Base-by-base conservation (phyloP, 495 filamentous ascomycete genomes). In the Lepraria neglecta region DNA sequence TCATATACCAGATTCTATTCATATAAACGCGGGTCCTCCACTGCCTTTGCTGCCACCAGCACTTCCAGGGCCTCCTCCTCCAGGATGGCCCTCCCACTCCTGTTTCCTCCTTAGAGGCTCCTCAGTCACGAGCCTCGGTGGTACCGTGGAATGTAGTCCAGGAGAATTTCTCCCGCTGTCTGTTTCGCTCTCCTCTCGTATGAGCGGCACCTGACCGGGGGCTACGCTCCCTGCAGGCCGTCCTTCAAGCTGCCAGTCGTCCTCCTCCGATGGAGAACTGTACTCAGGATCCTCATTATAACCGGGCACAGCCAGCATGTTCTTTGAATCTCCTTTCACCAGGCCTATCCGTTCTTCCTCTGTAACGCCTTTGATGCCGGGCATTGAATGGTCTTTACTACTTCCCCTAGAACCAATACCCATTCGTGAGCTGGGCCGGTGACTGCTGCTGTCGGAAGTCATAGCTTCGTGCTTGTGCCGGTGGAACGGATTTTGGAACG, bases 341-440 rank as follows among this genome's bases (percentile, higher is more conserved):
- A 98, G 81, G 0, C 94, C 94, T 21, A 96, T 69, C 40, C 82
- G 78, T 67, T 98, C 94, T 72, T 98, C 94, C 67, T 97, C 94
- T 0, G 92, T 96, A 7, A 82, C 82, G 52, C 73, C 74, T 63
- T 79, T 81, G 24, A 65, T 65, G 27, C 61, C 61, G 12, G 63
- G 56, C 21, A n/a, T 54, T 17, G 15, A 11, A 40, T 46, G 44
- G 45, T 55, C 58, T 46, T 59, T 60, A 52, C 73, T 68, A 69
- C 66, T 58, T 65, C 67, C n/a, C 51, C 59, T 58, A 62, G 66
- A 72, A 54, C 73, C 70, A n/a, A 79, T 62, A 2, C 78, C 76
- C 33, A 74, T 71, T 43, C 75, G 71, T 57, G 53, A 72, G 24
- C 63, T 64, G 58, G 61, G 69, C 67, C 61, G 59, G 55, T 63